Conservation (phyloP, 192 early-diverging fungal genomes). For the Backusella luteola region DNA sequence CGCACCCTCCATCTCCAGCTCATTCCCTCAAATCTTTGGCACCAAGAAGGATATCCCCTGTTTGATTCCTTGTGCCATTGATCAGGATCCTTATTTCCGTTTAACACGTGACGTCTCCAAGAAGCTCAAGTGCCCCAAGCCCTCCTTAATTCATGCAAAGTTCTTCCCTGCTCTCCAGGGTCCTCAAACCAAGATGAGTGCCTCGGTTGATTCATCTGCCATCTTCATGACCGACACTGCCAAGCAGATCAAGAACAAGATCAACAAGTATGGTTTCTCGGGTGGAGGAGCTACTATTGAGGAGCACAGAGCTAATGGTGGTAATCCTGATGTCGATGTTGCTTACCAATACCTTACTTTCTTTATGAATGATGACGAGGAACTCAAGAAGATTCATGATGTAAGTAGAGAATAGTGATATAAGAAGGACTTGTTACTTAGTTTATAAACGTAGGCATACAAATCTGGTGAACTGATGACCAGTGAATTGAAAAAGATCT, state of each 20-base stretch:
- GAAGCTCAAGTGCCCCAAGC: slow-evolving; percentile 95
- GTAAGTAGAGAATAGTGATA: slow-evolving; percentile 19
- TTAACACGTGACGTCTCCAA: slow-evolving; percentile 92
- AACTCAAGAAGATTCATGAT: slow-evolving; percentile 65
- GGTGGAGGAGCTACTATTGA: slow-evolving; percentile 89
- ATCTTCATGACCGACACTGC: slow-evolving; percentile 92
- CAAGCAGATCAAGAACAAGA: slow-evolving; percentile 93
- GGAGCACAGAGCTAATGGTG: slow-evolving; percentile 77
- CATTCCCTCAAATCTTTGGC: slow-evolving; percentile 97
- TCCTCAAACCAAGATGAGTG: slow-evolving; percentile 90
- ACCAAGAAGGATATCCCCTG: slow-evolving; percentile 86
- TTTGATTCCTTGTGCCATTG: slow-evolving; percentile 97
- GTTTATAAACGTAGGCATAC: slow-evolving; percentile 50
- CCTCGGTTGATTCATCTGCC: slow-evolving; percentile 85
- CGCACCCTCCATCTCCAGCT: slow-evolving; percentile 92
- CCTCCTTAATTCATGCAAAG: slow-evolving; percentile 87
- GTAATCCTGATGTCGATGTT: slow-evolving; percentile 95
- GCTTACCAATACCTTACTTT: slow-evolving; percentile 91
- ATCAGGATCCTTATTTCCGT: slow-evolving; percentile 99
- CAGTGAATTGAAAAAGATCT: slow-evolving; percentile 86
- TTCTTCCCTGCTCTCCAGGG: slow-evolving; percentile 97
- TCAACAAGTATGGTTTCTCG: slow-evolving; percentile 89
- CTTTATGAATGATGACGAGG: slow-evolving; percentile 94
- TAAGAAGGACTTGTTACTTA: not conserved
- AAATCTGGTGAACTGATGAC: slow-evolving; percentile 82